These are phyloP conservation scores for Mycena sanguinolenta DNA, from an alignment of 768 basidiomycete species.

Conservation along the genomic window DNA sequence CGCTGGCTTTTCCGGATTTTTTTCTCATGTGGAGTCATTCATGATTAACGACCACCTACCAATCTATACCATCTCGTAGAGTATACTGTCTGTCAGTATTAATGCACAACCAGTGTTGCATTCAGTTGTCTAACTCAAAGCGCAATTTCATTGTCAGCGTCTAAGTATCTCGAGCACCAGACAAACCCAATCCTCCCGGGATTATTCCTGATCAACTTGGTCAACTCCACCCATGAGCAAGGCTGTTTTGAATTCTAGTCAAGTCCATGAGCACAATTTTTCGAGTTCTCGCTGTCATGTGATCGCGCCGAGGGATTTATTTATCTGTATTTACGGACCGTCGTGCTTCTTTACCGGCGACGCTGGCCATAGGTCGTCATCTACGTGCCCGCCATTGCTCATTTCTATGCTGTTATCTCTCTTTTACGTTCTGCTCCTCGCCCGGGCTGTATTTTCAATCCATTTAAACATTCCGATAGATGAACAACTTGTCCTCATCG, in stretches of 20 bases:
- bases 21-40: slow-evolving; percentile 25
- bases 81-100: slow-evolving; percentile 24
- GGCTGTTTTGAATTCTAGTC: too few species aligned
- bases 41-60: slow-evolving; percentile 30
- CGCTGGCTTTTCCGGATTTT: slow-evolving; percentile 17
- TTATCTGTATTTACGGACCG: not conserved
- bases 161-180: slow-evolving; percentile 16
- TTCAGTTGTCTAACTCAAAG: too few species aligned
- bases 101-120: slow-evolving; percentile 11
- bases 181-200: slow-evolving; percentile 20
- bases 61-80: slow-evolving; percentile 24
- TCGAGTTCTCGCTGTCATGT: too few species aligned
- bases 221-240: too few species aligned
- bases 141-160: slow-evolving; percentile 20
- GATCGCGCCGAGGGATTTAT: not conserved
- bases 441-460: slow-evolving; percentile 55
- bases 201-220: slow-evolving; percentile 16
- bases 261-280: too few species aligned
- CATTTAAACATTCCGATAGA: slow-evolving; percentile 72
- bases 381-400: slow-evolving; percentile 57
- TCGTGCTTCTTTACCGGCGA: not conserved
- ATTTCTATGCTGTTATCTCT: slow-evolving; percentile 75
- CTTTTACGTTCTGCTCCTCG: slow-evolving; percentile 61
- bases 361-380: slow-evolving; percentile 15
- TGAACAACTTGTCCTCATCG: slow-evolving; percentile 84